Evolutionary conservation across 179 eudicot species (phyloP), one percentile per base, ranked within the genome.

Genomic region (Spinacia oleracea): DNA sequence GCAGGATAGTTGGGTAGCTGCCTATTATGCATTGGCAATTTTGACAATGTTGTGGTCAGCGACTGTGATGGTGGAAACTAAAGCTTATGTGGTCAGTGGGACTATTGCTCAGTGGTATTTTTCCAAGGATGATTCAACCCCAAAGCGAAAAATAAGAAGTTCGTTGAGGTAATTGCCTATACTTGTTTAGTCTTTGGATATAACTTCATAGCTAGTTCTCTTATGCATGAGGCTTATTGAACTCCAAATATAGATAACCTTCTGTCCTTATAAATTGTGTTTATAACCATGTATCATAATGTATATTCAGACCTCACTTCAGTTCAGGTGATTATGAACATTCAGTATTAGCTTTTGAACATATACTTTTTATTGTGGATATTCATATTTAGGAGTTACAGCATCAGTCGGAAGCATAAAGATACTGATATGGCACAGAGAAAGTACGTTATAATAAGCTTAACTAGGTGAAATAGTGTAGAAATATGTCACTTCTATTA

Each of bases 101-200:
- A 92, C 98, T 77, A 88, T 96, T 87, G 98, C 98, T 59, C 98
- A 96, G 74, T 96, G 99, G 99, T 96, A 96, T 77, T 93, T 96
- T 77, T 89, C 93, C 3, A 93, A 96, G 92, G 97, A 90, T 63
- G 88, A 85, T 72, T 76, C 87, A 1, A 67, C 76, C 21, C 91
- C 92, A 45, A 90, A 85, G 77, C 80, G 88, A 79, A 90, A 89
- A 27, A 83, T 96, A 51, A 85, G 98, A 38, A 89, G 92, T 70
- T 86, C 94, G 42, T 79, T 96, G 82, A 96, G 99, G 99, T 96
- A 76, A 71, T 64, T 80, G 48, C 35, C 56, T 71, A 20, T 3
- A 11, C 55, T 46, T 21, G 40, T n/a, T 59, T 23, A 18, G 6
- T 58, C 15, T 29, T 38, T 48, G 11, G 12, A 42, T 34, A 15